phyloP scores from a whole-genome alignment of 2,329 filamentous ascomycete genomes.

The Colletotrichum musae region DNA sequence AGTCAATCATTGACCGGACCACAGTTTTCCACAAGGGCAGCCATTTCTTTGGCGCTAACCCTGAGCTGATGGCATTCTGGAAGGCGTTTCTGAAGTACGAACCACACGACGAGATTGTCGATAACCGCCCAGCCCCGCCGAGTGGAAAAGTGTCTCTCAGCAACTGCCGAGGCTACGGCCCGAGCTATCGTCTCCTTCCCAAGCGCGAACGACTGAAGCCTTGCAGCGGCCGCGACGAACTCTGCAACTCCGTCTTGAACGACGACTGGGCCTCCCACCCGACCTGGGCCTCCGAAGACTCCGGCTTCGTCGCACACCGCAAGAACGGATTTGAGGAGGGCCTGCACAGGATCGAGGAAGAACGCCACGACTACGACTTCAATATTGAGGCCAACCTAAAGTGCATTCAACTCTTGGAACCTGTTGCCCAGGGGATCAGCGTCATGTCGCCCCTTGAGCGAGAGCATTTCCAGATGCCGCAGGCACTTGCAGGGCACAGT shows the following conservation, averaged over 20 bases:
- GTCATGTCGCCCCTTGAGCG: conserved; percentile 83
- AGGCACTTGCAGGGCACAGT: conserved; percentile 90
- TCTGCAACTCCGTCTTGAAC: conserved; percentile 93
- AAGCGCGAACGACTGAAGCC: conserved; percentile 91
- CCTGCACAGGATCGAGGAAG: conserved; percentile 95
- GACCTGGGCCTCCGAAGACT: conserved; percentile 98
- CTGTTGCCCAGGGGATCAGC: conserved; percentile 91
- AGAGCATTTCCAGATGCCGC: conserved; percentile 82
- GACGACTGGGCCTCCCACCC: conserved; percentile 99
- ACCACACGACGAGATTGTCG: conserved; percentile 81
- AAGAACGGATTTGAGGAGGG: conserved; percentile 97
- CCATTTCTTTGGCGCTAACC: conserved; percentile 88
- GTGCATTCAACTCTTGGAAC: conserved; percentile 95
- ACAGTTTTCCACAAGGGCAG: conserved; percentile 86
- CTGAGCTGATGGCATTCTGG: conserved; percentile 91
- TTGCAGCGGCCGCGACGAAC: conserved; percentile 94
- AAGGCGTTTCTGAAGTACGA: conserved; percentile 86
- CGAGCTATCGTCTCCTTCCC: conserved; percentile 93
- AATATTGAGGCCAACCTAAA: conserved; percentile 96
- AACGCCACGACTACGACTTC: conserved; percentile 98
- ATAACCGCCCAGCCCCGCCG: conserved; percentile 82
- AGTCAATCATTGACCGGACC: conserved; percentile 90
- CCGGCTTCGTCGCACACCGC: conserved; percentile 95
- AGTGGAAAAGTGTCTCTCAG: conserved; percentile 90
- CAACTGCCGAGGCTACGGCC: conserved; percentile 95